Evolutionary conservation across 148 eudicot species (phyloP).

Genomic region (Nepenthes mirabilis): DNA sequence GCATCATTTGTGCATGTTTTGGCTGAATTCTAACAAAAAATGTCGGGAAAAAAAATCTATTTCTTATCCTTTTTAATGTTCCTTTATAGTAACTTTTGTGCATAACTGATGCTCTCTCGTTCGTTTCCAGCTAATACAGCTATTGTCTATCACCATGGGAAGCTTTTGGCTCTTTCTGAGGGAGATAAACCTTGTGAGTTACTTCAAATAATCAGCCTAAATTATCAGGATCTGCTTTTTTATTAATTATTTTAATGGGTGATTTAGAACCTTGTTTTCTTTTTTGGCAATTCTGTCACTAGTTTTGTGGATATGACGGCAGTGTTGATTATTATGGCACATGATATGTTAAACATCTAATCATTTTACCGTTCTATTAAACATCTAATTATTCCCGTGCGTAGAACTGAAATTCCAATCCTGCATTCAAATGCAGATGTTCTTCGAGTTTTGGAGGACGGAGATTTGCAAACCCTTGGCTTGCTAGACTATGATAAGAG

Average conservation of each 20-base stretch:
- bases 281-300: not conserved
- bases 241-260: not conserved
- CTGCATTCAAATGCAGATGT: slow-evolving; percentile 35
- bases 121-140: slow-evolving; percentile 74
- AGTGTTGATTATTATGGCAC: too few relatives aligned
- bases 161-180: slow-evolving; percentile 87
- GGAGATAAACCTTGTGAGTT: slow-evolving; percentile 89
- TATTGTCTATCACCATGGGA: slow-evolving; percentile 81
- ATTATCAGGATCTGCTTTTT: not conserved
- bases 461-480: slow-evolving; percentile 93
- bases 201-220: not conserved
- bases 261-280: not conserved
- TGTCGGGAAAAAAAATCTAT: not conserved
- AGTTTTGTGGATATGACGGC: too few relatives aligned
- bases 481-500: slow-evolving; percentile 94
- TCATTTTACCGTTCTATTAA: not conserved
- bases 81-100: not conserved
- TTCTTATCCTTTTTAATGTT: not conserved
- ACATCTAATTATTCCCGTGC: slow-evolving; percentile 29
- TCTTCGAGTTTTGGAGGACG: slow-evolving; percentile 87
- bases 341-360: too few relatives aligned
- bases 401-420: slow-evolving; percentile 7
- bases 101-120: slow-evolving; percentile 3
- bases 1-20: too few relatives aligned
- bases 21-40: too few relatives aligned